A percentile compares a stretch with the other conserved stretches of the same genome.
Conservation (phyloP, 192 early-diverging fungal species). For the Phlyctochytrium bullatum region DNA sequence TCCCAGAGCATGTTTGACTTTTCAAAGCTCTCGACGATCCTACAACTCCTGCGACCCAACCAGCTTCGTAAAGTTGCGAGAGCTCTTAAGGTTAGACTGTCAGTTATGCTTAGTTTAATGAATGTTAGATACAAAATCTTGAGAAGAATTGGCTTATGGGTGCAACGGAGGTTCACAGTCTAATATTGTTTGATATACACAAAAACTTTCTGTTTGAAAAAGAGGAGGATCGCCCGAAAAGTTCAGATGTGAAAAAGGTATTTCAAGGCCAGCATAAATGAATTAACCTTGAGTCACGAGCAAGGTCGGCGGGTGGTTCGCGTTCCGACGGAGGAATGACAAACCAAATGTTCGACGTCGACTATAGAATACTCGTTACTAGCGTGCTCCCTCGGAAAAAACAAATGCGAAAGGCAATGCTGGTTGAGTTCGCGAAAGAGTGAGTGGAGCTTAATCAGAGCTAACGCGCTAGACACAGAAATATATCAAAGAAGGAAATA, state of each 20-base stretch:
- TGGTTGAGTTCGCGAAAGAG: conserved; percentile 45
- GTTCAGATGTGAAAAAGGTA: conserved; percentile 24
- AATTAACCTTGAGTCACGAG: too few relatives aligned
- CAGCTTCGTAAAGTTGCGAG: conserved; percentile 25
- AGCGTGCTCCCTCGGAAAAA: conserved; percentile 42
- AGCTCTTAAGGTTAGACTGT: conserved; percentile 35
- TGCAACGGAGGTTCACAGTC: conserved; percentile 37
- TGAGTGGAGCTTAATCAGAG: conserved; percentile 6
- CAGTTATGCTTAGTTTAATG: background rate
- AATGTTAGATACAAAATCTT: conserved; percentile 37
- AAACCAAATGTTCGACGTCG: conserved; percentile 27
- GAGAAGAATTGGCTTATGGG: conserved; percentile 49
- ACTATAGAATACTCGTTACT: conserved; percentile 40
- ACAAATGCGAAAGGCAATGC: conserved; percentile 45
- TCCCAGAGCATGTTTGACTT: conserved; percentile 32
- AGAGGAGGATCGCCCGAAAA: conserved; percentile 23
- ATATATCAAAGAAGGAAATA: conserved; percentile 23
- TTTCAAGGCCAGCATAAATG: background rate
- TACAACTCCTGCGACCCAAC: conserved; percentile 18
- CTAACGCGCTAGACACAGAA: conserved; percentile 5
- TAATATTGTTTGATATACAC: conserved; percentile 40
- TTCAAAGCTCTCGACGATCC: conserved; percentile 30
- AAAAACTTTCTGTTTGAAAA: conserved; percentile 33
- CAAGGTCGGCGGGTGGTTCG: background rate
- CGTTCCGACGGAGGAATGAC: background rate